Conservation (phyloP, 1,139 yeast species). For the Yamadazyma sp. region DNA sequence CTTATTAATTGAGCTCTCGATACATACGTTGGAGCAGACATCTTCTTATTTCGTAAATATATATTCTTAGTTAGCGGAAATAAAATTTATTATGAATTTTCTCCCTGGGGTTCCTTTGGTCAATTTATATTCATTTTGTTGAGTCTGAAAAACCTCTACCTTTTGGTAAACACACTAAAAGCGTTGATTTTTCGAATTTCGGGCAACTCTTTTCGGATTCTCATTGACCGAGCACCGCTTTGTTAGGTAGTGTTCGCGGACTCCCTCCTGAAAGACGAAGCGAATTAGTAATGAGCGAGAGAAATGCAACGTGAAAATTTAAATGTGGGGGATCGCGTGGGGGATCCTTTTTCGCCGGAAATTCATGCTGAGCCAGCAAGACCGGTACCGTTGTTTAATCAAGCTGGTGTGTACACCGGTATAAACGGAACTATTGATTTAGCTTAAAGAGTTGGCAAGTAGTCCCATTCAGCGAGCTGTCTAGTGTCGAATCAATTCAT, state of each 20-base stretch:
- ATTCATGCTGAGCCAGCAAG: too few species aligned
- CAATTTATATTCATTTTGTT: slow-evolving; percentile 4
- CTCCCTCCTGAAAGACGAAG: not conserved
- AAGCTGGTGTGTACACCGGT: too few species aligned
- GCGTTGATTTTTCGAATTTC: slow-evolving; percentile 2
- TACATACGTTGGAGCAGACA: slow-evolving; percentile 7
- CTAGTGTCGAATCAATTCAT: too few species aligned
- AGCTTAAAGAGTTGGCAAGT: too few species aligned
- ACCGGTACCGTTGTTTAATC: not conserved
- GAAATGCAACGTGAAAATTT: not conserved
- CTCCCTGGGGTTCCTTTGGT: slow-evolving; percentile 2
- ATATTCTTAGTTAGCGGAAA: not conserved
- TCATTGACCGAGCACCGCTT: slow-evolving; percentile 2
- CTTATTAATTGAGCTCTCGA: slow-evolving; percentile 4
- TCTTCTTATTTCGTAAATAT: slow-evolving; percentile 1
- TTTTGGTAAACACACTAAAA: not conserved
- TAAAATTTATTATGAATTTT: slow-evolving; percentile 1
- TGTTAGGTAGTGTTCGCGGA: not conserved
- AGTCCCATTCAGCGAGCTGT: too few species aligned
- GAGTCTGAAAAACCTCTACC: not conserved
- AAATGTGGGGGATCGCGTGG: slow-evolving; percentile 2
- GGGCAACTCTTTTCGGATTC: slow-evolving; percentile 1
- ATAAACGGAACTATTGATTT: too few species aligned
- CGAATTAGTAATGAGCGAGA: not conserved
- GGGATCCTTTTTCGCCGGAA: not conserved